These are phyloP conservation scores for Pseudoneurospora amorphoporcata DNA, from an alignment of 495 filamentous ascomycete species.

Conservation along the genomic window DNA sequence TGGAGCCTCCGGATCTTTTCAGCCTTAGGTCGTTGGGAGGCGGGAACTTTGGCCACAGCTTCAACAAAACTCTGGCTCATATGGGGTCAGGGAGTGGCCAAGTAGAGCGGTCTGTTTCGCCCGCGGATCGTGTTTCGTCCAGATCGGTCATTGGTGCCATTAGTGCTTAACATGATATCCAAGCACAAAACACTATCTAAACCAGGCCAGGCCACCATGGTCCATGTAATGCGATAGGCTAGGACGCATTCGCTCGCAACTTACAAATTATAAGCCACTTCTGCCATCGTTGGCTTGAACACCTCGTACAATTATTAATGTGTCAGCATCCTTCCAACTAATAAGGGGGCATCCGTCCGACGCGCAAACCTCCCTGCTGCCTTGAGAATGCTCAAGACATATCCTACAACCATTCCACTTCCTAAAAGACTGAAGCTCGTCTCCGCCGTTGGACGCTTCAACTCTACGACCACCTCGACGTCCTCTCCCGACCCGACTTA, in stretches of 20 bases:
- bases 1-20: neutral
- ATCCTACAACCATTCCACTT: slow-evolving; percentile 9
- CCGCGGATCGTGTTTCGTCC: neutral
- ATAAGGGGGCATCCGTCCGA: slow-evolving; percentile 12
- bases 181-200: neutral
- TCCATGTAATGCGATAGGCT: neutral
- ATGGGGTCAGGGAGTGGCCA: neutral
- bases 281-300: neutral
- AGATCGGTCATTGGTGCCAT: neutral
- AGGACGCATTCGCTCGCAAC: neutral
- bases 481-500: slow-evolving; percentile 17
- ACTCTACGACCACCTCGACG: slow-evolving; percentile 24
- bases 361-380: slow-evolving; percentile 1
- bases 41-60: neutral
- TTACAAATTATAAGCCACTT: neutral
- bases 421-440: slow-evolving; percentile 18
- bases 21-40: neutral
- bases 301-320: neutral
- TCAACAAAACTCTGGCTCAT: neutral
- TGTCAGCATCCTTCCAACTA: neutral
- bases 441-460: slow-evolving; percentile 1
- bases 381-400: slow-evolving; percentile 23
- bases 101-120: neutral
- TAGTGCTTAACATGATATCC: neutral
- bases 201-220: neutral